phyloP scores from a whole-genome alignment of 495 filamentous ascomycete genomes.

The Tuber magnatum region DNA sequence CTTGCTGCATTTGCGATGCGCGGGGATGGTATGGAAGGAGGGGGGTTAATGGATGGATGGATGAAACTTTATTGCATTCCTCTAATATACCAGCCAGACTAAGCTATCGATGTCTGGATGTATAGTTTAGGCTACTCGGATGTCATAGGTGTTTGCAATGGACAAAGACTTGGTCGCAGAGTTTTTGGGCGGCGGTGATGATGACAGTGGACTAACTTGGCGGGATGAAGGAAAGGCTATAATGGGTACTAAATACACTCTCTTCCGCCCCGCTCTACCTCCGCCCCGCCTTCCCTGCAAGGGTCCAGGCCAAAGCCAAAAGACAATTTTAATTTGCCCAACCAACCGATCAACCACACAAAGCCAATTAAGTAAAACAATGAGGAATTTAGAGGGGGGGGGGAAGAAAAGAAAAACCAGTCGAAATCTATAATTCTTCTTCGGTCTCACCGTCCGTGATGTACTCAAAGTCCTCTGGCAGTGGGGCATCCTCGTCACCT shows the following conservation, averaged over 20 bases:
- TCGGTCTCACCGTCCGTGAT: constrained; percentile 58
- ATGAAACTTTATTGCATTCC: no score
- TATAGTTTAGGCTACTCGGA: not conserved
- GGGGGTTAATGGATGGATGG: not conserved
- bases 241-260: not conserved
- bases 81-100: no score
- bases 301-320: not conserved
- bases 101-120: no score
- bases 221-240: not conserved
- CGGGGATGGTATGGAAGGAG: not conserved
- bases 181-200: not conserved
- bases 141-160: not conserved
- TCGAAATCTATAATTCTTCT: constrained; percentile 1
- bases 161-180: not conserved
- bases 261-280: not conserved
- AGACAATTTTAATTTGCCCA: not conserved
- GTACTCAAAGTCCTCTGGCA: constrained; percentile 80
- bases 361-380: not conserved
- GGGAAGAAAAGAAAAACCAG: not conserved
- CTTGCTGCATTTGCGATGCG: not conserved
- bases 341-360: not conserved
- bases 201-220: not conserved
- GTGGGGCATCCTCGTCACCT: constrained; percentile 69
- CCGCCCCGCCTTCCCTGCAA: not conserved
- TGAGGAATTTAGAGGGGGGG: not conserved